These are phyloP conservation scores for Diaporthe humulicola DNA, from an alignment of 2,329 filamentous ascomycete species.

Conservation along the genomic window DNA sequence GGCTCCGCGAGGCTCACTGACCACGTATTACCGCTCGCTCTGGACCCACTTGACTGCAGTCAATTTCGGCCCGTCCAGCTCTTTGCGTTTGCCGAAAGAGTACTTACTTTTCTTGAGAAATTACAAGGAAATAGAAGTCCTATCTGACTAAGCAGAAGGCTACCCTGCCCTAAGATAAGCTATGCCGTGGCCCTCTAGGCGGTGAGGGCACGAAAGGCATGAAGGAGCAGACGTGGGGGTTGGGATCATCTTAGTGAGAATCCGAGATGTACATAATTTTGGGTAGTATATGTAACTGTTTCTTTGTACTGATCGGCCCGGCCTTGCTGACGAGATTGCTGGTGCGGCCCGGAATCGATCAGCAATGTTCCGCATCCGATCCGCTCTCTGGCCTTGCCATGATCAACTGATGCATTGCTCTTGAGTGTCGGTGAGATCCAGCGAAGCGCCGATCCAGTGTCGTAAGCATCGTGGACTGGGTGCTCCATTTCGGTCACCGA, in stretches of 20 bases:
- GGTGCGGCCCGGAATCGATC: too few relatives aligned
- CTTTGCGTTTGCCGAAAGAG: not conserved
- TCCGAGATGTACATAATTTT: not conserved
- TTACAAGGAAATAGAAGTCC: not conserved
- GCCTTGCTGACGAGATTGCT: too few relatives aligned
- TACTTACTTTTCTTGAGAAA: not conserved
- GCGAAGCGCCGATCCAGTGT: too few relatives aligned
- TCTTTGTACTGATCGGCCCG: not conserved
- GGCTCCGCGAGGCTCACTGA: too few relatives aligned
- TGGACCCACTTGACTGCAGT: not conserved
- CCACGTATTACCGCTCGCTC: not conserved
- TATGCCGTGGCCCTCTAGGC: not conserved
- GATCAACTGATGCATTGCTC: too few relatives aligned
- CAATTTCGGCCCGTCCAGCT: not conserved
- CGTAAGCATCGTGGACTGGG: too few relatives aligned
- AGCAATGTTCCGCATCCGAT: too few relatives aligned
- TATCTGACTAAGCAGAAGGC: not conserved
- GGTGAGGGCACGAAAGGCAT: not conserved
- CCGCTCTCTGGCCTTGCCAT: too few relatives aligned
- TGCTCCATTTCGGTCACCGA: too few relatives aligned
- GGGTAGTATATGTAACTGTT: not conserved
- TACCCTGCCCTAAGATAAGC: not conserved
- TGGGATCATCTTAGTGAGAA: not conserved
- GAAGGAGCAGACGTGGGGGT: not conserved
- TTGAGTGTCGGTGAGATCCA: too few relatives aligned